A percentile compares a stretch with the other conserved stretches of the same genome.
These are phyloP conservation scores for Epichloe elymi DNA, from an alignment of 2,329 filamentous ascomycete species.

Conservation along the genomic window DNA sequence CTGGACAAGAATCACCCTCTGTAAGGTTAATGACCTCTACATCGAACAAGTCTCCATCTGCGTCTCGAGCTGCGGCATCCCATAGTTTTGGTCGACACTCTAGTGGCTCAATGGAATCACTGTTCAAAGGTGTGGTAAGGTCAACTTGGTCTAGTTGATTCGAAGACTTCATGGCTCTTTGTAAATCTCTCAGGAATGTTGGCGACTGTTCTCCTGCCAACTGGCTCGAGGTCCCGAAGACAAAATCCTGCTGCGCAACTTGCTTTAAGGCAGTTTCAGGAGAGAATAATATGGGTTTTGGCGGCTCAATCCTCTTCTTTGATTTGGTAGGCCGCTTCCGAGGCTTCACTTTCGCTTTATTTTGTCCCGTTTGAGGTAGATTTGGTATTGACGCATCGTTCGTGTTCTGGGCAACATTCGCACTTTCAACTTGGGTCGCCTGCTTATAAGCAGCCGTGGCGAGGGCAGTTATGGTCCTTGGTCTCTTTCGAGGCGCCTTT, in stretches of 20 bases:
- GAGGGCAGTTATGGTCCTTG: slow-evolving; percentile 64
- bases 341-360: slow-evolving; percentile 20
- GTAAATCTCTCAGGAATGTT: slow-evolving; percentile 47
- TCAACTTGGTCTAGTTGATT: slow-evolving; percentile 30
- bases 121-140: slow-evolving; percentile 26
- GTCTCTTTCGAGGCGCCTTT: slow-evolving; percentile 52
- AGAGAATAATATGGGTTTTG: slow-evolving; percentile 47
- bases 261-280: slow-evolving; percentile 55
- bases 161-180: slow-evolving; percentile 47
- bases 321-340: slow-evolving; percentile 19
- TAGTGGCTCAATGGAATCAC: slow-evolving; percentile 22
- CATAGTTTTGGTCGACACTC: slow-evolving; percentile 41
- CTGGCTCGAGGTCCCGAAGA: slow-evolving; percentile 82
- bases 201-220: slow-evolving; percentile 61
- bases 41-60: slow-evolving; percentile 49
- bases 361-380: slow-evolving; percentile 10
- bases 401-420: neutral
- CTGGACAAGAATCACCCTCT: slow-evolving; percentile 23
- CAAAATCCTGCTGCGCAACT: slow-evolving; percentile 56
- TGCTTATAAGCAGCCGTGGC: slow-evolving; percentile 56
- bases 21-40: slow-evolving; percentile 48
- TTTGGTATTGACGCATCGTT: neutral
- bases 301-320: slow-evolving; percentile 27
- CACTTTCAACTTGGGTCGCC: slow-evolving; percentile 18
- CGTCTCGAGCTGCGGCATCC: slow-evolving; percentile 55